Evolutionary conservation across 2,329 filamentous ascomycete genomes (phyloP), one percentile per base, ranked within the genome.

Genomic region (Epichloe typhina): DNA sequence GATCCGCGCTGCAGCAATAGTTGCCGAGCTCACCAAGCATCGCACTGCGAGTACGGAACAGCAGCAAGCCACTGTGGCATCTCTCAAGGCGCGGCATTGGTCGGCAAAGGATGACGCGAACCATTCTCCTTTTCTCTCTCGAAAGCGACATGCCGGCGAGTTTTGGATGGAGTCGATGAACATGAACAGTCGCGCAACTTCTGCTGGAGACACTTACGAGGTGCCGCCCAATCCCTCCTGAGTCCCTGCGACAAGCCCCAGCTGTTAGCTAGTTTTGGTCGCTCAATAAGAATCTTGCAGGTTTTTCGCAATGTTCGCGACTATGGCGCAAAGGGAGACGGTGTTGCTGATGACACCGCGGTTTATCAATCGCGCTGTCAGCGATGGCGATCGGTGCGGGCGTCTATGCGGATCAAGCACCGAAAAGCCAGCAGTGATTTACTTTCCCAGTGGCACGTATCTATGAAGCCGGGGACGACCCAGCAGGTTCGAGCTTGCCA

Each of bases 361-460:
- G 77, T 3, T 77, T 3, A 81, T 82, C 56, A 69, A 74, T 44
- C 43, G 47, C 7, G 71, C 72, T 4, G 71, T 73, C 38, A 65
- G 62, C 11, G 60, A 56, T 47, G 68, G 69, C 6, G 58, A 62
- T 12, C 63, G 71, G 13, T 65, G 61, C 46, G 62, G 62, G n/a
- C 17, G 46, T 19, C 50, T 54, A 37, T 64, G 57, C 53, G 41
- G 19, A 0, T 38, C 74, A 3, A 69, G 71, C 15, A 62, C 59
- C 2, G 50, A 55, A 8, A 47, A 51, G 7, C 56, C 52, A 9
- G 62, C 60, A 26, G 42, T 57, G 5, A 52, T 65, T 1, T 64
- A 61, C 52, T 63, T 65, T 46, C 62, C 63, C 2, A 50, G 58
- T 1, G 79, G 79, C 42, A 80, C 72, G 0, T 85, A 85, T 55